Base-by-base conservation (phyloP, 148 eudicot species). In the Arctostaphylos glauca region DNA sequence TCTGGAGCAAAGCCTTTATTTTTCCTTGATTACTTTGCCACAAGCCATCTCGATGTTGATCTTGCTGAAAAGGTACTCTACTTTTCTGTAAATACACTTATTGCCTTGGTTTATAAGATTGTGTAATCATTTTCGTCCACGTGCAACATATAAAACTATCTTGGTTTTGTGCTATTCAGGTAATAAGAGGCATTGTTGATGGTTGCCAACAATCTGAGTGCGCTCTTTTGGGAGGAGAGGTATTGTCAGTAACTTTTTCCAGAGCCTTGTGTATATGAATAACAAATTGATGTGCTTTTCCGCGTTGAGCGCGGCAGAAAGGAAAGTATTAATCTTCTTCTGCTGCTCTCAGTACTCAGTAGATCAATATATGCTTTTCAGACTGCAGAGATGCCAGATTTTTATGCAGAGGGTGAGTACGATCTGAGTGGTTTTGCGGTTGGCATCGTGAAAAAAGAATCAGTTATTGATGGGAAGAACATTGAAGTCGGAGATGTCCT, bases 301-400 rank as follows among this genome's bases (percentile, higher is more conserved):
- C 50, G 0, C 25, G 23, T 48, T 62, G 58, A 64, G 55, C 58
- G 64, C 64, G 59, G 15, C 50, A 25, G 49, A 31, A 31, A 25
- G 80, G 68, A n/a, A 78, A 43, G 18, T 19, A 4, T 43, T 8
- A 31, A 31, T 43, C 8, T 31, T 49, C 43, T 21, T 23, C 59
- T 15, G 76, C 48, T 38, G 23, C 19, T 12, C 59, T 76, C 59
- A 72, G 52, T 58, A 10, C 59, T 76, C 59, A 72, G 52, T 58
- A 10, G 31, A 78, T 56, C 49, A 8, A 5, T 62, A 21, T 83
- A 31, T 91, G 77, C 64, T 73, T 86, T 85, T 53, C 87, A 96
- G 99, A 96, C 98, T 83, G 98, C 99, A 88, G 99, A 96, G 88
- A 96, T 96, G 99, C 99, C 99, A 80, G 97, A 89, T 55, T 96